Conservation (phyloP, 75 land plant genomes). For the Picea glauca region DNA sequence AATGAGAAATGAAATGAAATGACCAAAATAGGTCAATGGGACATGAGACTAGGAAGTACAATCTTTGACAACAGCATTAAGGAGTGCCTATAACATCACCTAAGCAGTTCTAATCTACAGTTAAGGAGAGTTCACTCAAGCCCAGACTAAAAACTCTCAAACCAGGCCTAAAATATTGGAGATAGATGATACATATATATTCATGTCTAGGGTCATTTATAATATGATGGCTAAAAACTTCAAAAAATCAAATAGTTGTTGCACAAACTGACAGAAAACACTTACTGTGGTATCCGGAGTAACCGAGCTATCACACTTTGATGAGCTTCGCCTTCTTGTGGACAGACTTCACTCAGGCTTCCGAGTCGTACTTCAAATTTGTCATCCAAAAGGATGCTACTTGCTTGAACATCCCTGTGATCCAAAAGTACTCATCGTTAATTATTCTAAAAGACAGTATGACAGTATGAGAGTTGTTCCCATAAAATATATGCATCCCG, state of each 20-base stretch:
- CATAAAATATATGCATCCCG: not conserved
- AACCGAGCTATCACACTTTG: slow-evolving; percentile 68
- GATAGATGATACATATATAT: not conserved
- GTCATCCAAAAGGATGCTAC: slow-evolving; percentile 94
- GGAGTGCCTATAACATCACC: too few species aligned
- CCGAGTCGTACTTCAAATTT: slow-evolving; percentile 93
- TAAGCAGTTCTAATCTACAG: too few species aligned
- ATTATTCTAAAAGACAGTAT: not conserved
- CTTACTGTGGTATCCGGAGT: slow-evolving; percentile 87
- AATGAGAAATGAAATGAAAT: not conserved
- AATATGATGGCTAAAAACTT: not conserved
- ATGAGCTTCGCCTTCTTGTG: slow-evolving; percentile 82
- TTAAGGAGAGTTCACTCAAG: not conserved
- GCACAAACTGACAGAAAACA: not conserved
- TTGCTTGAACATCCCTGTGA: slow-evolving; percentile 91
- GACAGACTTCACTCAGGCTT: slow-evolving; percentile 74
- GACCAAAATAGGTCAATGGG: too few species aligned
- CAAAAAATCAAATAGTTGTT: not conserved
- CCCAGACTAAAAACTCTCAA: not conserved
- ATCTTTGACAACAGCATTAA: too few species aligned
- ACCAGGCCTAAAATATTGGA: not conserved
- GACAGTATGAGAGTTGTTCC: not conserved
- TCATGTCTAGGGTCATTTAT: not conserved
- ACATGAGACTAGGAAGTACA: too few species aligned
- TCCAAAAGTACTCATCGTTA: not conserved